Base-by-base conservation (phyloP, 345 rosid genomes). In the Anastatica hierochuntica region DNA sequence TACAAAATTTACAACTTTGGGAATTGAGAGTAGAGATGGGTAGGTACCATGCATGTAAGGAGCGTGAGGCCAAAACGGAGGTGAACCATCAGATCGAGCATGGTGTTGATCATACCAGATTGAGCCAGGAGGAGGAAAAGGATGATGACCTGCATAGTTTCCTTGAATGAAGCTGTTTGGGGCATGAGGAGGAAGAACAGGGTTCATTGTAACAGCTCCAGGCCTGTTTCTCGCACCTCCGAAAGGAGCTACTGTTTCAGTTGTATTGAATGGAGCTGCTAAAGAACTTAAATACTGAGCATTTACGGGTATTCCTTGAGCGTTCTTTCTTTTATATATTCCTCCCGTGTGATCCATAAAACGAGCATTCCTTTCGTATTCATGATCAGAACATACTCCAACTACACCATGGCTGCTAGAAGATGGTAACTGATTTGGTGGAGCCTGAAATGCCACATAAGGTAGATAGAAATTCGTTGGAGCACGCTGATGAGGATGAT, bases 41-140 rank as follows among this genome's bases (percentile, higher is more conserved):
- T 57, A 61, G 33, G 39, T 78, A 89, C 95, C 89, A 33, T 77
- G 89, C 69, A 85, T 71, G 36, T 72, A 83, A 67, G 89, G 83
- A 42, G 73, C 41, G 42, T 72, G 87, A n/a, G 73, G 75, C 95
- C 97, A 85, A 50, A 70, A 64, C 16, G 78, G 60, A 60, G 79
- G 59, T 46, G 82, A 68, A 40, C 77, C 79, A 63, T 79, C 92
- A 67, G 66, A 26, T 60, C 61, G 59, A 18, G 56, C 66, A 26
- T 33, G 66, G 38, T 60, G 62, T 53, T 67, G 71, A 18, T 67
- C 71, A 53, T 45, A 67, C 71, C 71, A 67, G 17, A 67, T 16
- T 16, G 66, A 67, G 24, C 74, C 79, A 36, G 76, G 64, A 31
- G 80, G 82, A 53, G 72, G 89, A 60, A 68, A 77, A 27, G 80